These are phyloP conservation scores for Rheum nobile DNA, from an alignment of 148 eudicot species.

Conservation along the genomic window DNA sequence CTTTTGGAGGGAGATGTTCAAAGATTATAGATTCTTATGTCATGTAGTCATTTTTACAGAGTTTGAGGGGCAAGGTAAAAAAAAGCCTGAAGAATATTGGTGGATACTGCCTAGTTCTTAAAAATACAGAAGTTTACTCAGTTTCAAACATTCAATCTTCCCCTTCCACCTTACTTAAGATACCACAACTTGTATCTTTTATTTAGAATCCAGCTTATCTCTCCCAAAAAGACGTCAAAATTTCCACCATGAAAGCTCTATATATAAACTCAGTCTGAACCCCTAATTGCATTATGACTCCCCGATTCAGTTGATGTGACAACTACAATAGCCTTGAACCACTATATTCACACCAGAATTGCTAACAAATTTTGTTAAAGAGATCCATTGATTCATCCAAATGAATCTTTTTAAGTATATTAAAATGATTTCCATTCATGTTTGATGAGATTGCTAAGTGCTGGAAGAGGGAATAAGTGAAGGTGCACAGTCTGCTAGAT, in stretches of 20 bases:
- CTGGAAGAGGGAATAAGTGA: neutral
- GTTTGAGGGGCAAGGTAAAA: neutral
- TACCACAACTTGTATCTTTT: neutral
- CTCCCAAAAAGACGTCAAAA: neutral
- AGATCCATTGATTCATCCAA: neutral
- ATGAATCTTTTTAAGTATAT: neutral
- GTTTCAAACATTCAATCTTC: neutral
- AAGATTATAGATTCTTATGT: neutral
- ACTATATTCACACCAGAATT: neutral
- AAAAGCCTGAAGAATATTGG: neutral
- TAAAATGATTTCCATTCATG: neutral
- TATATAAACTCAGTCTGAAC: neutral
- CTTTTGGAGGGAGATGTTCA: neutral
- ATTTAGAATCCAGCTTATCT: neutral
- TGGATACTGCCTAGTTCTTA: neutral
- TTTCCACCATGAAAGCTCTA: neutral
- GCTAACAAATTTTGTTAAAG: neutral
- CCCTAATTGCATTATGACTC: neutral
- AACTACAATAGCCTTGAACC: neutral
- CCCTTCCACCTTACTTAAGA: neutral
- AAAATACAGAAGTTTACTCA: neutral
- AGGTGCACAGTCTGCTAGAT: neutral
- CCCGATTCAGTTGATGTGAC: neutral
- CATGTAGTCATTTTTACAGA: neutral
- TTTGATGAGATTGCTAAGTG: neutral